Base-by-base conservation (phyloP, 2,329 filamentous ascomycete genomes). In the Clarireedia paspali region DNA sequence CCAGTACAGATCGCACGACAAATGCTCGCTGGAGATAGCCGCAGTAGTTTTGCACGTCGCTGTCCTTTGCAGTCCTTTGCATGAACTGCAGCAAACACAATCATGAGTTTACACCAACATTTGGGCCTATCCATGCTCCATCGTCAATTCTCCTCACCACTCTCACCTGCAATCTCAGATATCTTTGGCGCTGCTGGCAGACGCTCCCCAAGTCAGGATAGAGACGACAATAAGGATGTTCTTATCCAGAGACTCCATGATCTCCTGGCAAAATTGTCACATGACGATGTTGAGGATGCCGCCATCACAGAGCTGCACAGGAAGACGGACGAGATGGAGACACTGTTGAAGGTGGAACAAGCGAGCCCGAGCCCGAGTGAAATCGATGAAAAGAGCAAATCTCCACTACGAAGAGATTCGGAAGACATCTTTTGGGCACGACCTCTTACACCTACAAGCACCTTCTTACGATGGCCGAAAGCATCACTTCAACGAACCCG, bases 271-370 rank as follows among this genome's bases (percentile, higher is more conserved):
- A 62, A 66, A 20, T 52, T 70, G n/a, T 65, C 66, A 17, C 60
- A 64, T 30, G 60, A 67, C 39, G 57, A 57, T 27, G 56, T 70
- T 2, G 62, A 66, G 39, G 62, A 66, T 59, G 57, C 59, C n/a
- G 65, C 67, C 15, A 61, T 69, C 14, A 63, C 62, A 12, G 60
- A 63, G 14, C 64, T 74, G 10, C 68, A 72, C 45, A 62, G 64
- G 17, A 67, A 71, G 50, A 67, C 74, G 24, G 70, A 73, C 45
- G 67, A 64, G 44, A 69, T 74, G 30, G 73, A 75, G 52, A 30
- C 49, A n/a, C 40, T 68, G 6, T 48, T 68, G 42, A 58, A 52
- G 5, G 58, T 53, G 36, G 58, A 55, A 47, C 52, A 30, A 62
- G 48, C 24, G 30, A 55, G 17, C 30, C 50, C 39, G 56, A 55